Conservation (phyloP, 805 yeast species). For the Starmerella davenportii region DNA sequence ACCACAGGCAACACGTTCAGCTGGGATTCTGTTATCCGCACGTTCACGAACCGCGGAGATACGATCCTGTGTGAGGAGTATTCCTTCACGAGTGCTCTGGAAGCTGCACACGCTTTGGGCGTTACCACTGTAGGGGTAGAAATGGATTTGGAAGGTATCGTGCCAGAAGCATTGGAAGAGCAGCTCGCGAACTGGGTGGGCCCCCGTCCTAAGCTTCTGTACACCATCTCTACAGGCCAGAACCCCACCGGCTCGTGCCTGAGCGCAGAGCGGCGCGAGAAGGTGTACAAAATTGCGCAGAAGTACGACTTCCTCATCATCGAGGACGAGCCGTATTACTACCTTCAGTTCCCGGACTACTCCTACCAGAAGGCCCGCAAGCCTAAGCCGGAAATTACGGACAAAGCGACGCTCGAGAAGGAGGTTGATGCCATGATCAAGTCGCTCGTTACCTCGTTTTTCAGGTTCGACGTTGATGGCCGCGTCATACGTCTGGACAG, state of each 20-base stretch:
- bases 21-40: constrained; percentile 68
- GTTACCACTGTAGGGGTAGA: constrained; percentile 50
- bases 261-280: constrained; percentile 54
- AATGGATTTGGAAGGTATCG: constrained; percentile 62
- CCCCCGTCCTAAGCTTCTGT: constrained; percentile 53
- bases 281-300: constrained; percentile 58
- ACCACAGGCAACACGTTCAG: constrained; percentile 81
- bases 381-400: constrained; percentile 17
- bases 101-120: constrained; percentile 60
- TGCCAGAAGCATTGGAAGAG: constrained; percentile 49
- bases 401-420: constrained; percentile 6
- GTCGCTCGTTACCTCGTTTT: constrained; percentile 57
- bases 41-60: constrained; percentile 64
- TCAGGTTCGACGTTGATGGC: constrained; percentile 66
- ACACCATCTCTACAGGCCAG: constrained; percentile 91
- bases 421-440: constrained; percentile 48
- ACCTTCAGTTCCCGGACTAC: constrained; percentile 80
- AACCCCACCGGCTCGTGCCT: constrained; percentile 92
- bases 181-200: constrained; percentile 51
- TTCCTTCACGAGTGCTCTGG: constrained; percentile 70
- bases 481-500: constrained; percentile 81
- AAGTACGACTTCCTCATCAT: constrained; percentile 72
- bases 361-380: constrained; percentile 22
- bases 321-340: constrained; percentile 97
- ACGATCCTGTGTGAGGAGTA: constrained; percentile 65